Evolutionary conservation across 163 green algal species (phyloP).

Genomic region (Scenedesmus sp.): DNA sequence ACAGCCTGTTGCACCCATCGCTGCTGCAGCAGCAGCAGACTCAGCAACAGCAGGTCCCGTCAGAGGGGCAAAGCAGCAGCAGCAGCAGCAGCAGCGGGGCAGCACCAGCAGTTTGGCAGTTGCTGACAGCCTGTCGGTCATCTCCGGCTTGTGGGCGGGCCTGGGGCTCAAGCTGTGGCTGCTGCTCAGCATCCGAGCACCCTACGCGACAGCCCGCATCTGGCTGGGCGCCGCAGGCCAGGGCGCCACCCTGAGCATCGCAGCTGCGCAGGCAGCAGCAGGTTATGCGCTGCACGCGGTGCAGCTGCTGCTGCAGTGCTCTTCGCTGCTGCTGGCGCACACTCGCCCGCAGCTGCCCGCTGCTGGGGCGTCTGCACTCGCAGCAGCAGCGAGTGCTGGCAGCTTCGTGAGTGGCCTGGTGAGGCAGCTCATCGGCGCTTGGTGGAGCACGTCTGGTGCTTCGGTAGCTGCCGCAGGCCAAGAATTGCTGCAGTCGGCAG

Average conservation of each 20-base stretch:
- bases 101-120: neutral
- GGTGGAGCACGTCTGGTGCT: neutral
- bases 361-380: neutral
- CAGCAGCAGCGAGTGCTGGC: neutral
- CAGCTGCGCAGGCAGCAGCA: neutral
- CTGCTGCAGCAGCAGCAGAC: neutral
- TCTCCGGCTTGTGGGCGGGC: conserved; percentile 26
- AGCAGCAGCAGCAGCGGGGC: neutral
- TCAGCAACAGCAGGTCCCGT: neutral
- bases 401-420: neutral
- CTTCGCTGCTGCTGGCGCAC: neutral
- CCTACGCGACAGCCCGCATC: neutral
- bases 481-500: neutral
- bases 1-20: neutral
- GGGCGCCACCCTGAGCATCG: neutral
- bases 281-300: conserved; percentile 10
- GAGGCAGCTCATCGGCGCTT: neutral
- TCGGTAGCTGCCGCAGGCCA: neutral
- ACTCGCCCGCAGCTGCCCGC: neutral
- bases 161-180: conserved; percentile 29
- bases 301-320: neutral
- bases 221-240: neutral
- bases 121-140: neutral
- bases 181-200: neutral
- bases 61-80: neutral